phyloP scores from a whole-genome alignment of 23 red algal genomes.

The Cyanidiococcus yangmingshanensis region DNA sequence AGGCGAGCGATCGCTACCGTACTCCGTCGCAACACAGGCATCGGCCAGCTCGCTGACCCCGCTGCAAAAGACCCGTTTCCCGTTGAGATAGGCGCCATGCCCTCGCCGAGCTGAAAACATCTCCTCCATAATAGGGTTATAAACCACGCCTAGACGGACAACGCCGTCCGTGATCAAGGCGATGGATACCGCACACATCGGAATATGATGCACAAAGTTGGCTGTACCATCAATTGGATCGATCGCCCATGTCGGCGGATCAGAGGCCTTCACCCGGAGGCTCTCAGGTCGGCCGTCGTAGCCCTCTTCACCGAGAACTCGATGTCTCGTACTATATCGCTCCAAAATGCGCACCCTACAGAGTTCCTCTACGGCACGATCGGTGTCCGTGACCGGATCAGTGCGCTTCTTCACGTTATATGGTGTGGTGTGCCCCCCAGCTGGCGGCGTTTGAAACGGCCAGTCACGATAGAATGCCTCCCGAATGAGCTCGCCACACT shows the following conservation, averaged over 20 bases:
- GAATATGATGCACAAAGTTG: slow-evolving; percentile 77
- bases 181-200: slow-evolving; percentile 55
- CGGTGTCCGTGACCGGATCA: slow-evolving; percentile 85
- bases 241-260: slow-evolving; percentile 58
- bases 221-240: slow-evolving; percentile 96
- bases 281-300: slow-evolving; percentile 4
- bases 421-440: not conserved
- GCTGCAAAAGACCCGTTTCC: slow-evolving; percentile 25
- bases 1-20: slow-evolving; percentile 51
- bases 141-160: slow-evolving; percentile 65
- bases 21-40: slow-evolving; percentile 65
- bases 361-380: slow-evolving; percentile 50
- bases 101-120: slow-evolving; percentile 53
- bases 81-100: slow-evolving; percentile 65
- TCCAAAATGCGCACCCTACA: not conserved
- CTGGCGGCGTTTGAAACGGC: slow-evolving; percentile 16
- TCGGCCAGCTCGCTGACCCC: slow-evolving; percentile 31
- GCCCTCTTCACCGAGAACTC: slow-evolving; percentile 5
- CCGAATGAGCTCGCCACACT: slow-evolving; percentile 37
- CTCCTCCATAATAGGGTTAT: slow-evolving; percentile 51
- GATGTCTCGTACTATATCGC: not conserved
- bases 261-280: not conserved
- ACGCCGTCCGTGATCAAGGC: slow-evolving; percentile 35
- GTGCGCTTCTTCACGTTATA: slow-evolving; percentile 60
- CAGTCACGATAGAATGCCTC: not conserved